phyloP scores from a whole-genome alignment of 768 basidiomycete genomes.

The Thelephora ganbajun region DNA sequence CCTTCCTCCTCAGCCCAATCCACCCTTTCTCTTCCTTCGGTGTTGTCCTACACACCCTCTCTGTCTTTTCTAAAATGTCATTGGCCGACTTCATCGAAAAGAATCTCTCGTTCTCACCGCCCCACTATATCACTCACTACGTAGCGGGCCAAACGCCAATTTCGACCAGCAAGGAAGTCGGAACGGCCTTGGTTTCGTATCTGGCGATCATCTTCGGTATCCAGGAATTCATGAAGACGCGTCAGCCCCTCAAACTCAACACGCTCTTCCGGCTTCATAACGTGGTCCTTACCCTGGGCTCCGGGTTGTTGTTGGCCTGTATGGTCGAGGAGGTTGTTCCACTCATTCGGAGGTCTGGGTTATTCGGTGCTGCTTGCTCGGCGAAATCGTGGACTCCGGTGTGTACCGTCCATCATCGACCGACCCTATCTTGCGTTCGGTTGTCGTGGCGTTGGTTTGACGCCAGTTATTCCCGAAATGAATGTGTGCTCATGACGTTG shows the following conservation, averaged over 20 bases:
- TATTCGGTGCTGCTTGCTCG: constrained; percentile 69
- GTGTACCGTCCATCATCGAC: constrained; percentile 26
- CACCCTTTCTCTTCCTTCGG: constrained; percentile 11
- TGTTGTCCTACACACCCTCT: constrained; percentile 10
- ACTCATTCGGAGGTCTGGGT: constrained; percentile 53
- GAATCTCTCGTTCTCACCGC: constrained; percentile 39
- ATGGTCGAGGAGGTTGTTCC: constrained; percentile 90
- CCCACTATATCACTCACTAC: constrained; percentile 45
- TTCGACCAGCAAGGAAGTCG: constrained; percentile 61
- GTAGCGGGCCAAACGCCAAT: constrained; percentile 67
- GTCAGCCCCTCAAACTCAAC: constrained; percentile 61
- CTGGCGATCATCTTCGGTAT: constrained; percentile 81
- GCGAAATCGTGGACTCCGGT: constrained; percentile 78
- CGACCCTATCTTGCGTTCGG: neutral
- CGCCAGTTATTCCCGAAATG: neutral
- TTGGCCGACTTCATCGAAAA: constrained; percentile 63
- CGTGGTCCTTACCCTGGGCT: constrained; percentile 72
- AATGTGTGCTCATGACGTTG: neutral
- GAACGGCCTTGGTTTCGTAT: constrained; percentile 60
- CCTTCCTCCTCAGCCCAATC: constrained; percentile 7
- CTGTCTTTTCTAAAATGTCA: constrained; percentile 35
- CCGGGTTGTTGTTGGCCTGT: constrained; percentile 68
- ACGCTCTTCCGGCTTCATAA: constrained; percentile 85
- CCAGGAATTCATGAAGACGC: constrained; percentile 71
- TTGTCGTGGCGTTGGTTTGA: neutral